Conservation (phyloP, 768 basidiomycete genomes). For the Terana coerulea region DNA sequence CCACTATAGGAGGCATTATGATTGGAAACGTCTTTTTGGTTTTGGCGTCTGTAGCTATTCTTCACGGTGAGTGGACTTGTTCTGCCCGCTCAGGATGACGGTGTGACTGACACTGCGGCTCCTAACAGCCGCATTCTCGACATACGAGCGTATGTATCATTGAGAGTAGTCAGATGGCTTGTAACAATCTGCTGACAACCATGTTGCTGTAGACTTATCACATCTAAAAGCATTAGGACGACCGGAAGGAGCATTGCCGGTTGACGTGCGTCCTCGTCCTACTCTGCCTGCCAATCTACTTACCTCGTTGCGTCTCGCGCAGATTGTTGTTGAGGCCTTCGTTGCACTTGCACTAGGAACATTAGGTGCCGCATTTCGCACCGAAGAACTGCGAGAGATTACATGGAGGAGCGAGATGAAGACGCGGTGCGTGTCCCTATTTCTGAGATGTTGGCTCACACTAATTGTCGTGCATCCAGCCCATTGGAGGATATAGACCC, state of each 20-base stretch:
- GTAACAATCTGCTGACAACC: neutral
- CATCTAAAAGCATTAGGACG: slow-evolving; percentile 71
- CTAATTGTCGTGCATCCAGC: slow-evolving; percentile 6
- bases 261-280: slow-evolving; percentile 43
- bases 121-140: slow-evolving; percentile 66
- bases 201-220: slow-evolving; percentile 54
- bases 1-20: slow-evolving; percentile 5
- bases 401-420: slow-evolving; percentile 91
- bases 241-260: slow-evolving; percentile 63
- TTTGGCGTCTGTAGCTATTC: slow-evolving; percentile 5
- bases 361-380: slow-evolving; percentile 67
- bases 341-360: slow-evolving; percentile 63
- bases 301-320: neutral
- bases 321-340: slow-evolving; percentile 70
- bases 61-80: slow-evolving; percentile 9
- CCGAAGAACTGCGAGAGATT: slow-evolving; percentile 71
- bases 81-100: neutral
- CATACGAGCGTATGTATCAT: slow-evolving; percentile 64
- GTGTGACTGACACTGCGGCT: neutral
- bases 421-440: slow-evolving; percentile 49
- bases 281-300: neutral
- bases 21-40: slow-evolving; percentile 11
- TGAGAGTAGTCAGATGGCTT: neutral
- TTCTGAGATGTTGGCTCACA: neutral
- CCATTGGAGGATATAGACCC: slow-evolving; percentile 23